phyloP scores from a whole-genome alignment of 345 rosid species.

The Citrus australasica region DNA sequence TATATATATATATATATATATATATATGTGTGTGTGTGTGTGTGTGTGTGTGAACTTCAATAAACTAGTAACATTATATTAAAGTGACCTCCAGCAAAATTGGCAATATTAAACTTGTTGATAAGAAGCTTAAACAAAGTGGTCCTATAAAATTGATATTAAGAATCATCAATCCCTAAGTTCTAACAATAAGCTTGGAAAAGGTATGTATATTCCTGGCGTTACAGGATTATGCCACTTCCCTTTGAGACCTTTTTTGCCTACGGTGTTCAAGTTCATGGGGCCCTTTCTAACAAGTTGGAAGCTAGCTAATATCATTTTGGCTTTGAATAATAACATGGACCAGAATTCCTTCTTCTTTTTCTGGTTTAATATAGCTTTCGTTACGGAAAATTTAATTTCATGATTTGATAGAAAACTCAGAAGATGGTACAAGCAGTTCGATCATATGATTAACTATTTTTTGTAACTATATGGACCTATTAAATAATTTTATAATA shows the following conservation, averaged over 20 bases:
- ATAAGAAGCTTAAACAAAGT: not conserved
- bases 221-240: not conserved
- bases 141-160: not conserved
- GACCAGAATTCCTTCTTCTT: too few relatives aligned
- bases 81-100: too few relatives aligned
- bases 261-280: too few relatives aligned
- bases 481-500: too few relatives aligned
- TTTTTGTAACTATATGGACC: not conserved
- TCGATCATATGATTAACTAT: too few relatives aligned
- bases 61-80: too few relatives aligned
- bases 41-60: too few relatives aligned
- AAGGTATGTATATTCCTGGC: not conserved
- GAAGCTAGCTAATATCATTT: not conserved
- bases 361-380: not conserved
- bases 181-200: not conserved
- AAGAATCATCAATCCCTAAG: not conserved
- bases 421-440: too few relatives aligned
- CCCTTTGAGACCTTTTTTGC: not conserved
- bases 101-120: not conserved
- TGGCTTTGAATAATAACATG: too few relatives aligned
- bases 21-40: too few relatives aligned
- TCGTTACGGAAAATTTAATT: not conserved
- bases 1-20: too few relatives aligned
- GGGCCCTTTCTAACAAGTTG: slow-evolving; percentile 23
- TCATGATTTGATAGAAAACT: not conserved